These are phyloP conservation scores for Aethionema arabicum DNA, from an alignment of 345 rosid genomes.

Conservation along the genomic window DNA sequence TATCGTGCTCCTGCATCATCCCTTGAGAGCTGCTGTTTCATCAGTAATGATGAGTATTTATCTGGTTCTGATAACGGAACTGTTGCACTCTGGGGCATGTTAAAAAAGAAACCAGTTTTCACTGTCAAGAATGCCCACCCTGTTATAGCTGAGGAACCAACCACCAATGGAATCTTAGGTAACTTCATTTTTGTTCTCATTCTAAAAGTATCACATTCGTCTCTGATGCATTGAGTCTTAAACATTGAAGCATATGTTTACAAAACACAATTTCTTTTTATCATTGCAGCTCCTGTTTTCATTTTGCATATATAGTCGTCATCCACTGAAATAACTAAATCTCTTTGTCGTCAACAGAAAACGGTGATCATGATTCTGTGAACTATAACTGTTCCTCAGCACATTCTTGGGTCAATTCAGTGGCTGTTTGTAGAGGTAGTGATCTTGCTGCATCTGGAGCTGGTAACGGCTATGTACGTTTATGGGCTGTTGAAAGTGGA, in stretches of 20 bases:
- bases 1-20: conserved; percentile 81
- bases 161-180: conserved; percentile 54
- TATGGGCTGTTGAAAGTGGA: conserved; percentile 69
- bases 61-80: conserved; percentile 97
- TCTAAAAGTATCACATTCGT: background rate
- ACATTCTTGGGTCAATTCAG: conserved; percentile 85
- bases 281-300: background rate
- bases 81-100: conserved; percentile 65
- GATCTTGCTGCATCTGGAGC: conserved; percentile 98
- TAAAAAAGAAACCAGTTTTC: conserved; percentile 74
- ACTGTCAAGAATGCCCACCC: conserved; percentile 79
- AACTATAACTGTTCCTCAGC: conserved; percentile 43
- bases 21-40: conserved; percentile 89
- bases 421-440: conserved; percentile 74
- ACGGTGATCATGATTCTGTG: conserved; percentile 38
- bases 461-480: conserved; percentile 74
- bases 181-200: conserved; percentile 8
- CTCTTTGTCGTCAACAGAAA: conserved; percentile 41
- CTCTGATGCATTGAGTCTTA: conserved; percentile 4
- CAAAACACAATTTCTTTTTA: background rate
- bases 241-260: conserved; percentile 11
- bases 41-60: conserved; percentile 75
- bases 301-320: no score
- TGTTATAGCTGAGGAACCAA: conserved; percentile 28
- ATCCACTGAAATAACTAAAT: background rate